These are phyloP conservation scores for Protomyces gravidus DNA, from an alignment of 1,139 yeast genomes.

Conservation along the genomic window DNA sequence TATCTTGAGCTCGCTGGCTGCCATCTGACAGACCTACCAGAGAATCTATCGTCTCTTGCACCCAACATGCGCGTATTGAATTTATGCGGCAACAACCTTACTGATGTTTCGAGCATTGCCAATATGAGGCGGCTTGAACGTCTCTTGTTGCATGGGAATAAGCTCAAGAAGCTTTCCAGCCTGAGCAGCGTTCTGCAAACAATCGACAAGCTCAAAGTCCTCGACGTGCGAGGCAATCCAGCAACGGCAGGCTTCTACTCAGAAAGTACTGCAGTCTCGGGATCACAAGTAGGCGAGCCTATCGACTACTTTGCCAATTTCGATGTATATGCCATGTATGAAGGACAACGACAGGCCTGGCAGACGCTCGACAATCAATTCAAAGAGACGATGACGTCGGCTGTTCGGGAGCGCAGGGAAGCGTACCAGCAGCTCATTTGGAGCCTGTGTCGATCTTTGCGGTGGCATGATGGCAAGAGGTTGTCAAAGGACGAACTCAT, in stretches of 20 bases:
- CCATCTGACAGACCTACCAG: slow-evolving; percentile 37
- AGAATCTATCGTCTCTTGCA: slow-evolving; percentile 35
- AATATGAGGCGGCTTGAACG: slow-evolving; percentile 38
- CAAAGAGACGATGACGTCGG: not conserved
- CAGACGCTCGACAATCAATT: slow-evolving; percentile 4
- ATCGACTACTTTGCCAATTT: slow-evolving; percentile 19
- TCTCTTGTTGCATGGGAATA: slow-evolving; percentile 39
- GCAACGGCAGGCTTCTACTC: slow-evolving; percentile 37
- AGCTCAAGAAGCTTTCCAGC: slow-evolving; percentile 35
- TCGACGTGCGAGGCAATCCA: slow-evolving; percentile 41
- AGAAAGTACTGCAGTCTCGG: not conserved
- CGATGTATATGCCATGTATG: slow-evolving; percentile 4
- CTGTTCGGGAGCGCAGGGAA: not conserved
- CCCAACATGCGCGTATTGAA: slow-evolving; percentile 41
- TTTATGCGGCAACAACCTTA: slow-evolving; percentile 39
- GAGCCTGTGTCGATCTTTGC: slow-evolving; percentile 11
- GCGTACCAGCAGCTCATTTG: slow-evolving; percentile 25
- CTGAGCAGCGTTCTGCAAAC: slow-evolving; percentile 36
- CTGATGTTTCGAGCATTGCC: slow-evolving; percentile 36
- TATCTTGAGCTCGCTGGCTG: slow-evolving; percentile 39
- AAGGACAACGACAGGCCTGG: slow-evolving; percentile 4
- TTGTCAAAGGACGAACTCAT: slow-evolving; percentile 7
- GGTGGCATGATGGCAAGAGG: slow-evolving; percentile 24
- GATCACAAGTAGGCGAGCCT: not conserved
- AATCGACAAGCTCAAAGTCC: slow-evolving; percentile 36